Evolutionary conservation across 495 filamentous ascomycete species (phyloP), one percentile per base, ranked within the genome.

Genomic region (Daldinia concentrica): DNA sequence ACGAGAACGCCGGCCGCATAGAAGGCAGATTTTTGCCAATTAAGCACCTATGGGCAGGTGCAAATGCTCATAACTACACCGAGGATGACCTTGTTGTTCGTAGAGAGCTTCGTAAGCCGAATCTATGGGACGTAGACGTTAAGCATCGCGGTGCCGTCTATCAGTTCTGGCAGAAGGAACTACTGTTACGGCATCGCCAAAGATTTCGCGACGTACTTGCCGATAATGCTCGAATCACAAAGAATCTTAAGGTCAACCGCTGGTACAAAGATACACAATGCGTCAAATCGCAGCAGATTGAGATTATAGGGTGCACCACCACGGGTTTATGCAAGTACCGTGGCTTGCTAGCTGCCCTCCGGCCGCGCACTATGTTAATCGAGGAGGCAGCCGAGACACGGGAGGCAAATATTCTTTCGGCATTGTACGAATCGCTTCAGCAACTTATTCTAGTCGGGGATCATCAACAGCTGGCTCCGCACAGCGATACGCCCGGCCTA

Each of bases 291-390:
- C 43, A 71, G 27, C 24, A 48, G 2, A 75, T 84, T 29, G 76
- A 84, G 43, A 76, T 86, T 34, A 76, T 87, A 22, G 84, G 84
- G n/a, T 85, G 84, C 57, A 87, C 84, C 0, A 86, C 83, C 0
- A 86, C 95, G 0, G 95, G 95, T 4, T 77, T 98, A n/a, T 92
- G 89, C 74, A 98, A 98, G 72, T 94, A 95, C 68, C 88, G 95
- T 17, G 88, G 82, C 2, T 81, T 97, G 0, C 79, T 98, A 24
- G 86, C 91, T 12, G 88, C 87, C 26, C 66, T 97, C 17, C 82
- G 87, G 30, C 94, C 95, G 0, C 86, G 78, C 14, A 81, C 84
- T 14, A 76, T 88, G 27, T 80, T 89, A 7, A 85, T 87, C 43
- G 86, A 89, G 74, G 87, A 89, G 66, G 87, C 87, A 3, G 86